Percentiles rank a stretch among this genome's conserved stretches.
phyloP scores from a whole-genome alignment of 2,329 filamentous ascomycete species.

The Ploettnerulaceae sp. region DNA sequence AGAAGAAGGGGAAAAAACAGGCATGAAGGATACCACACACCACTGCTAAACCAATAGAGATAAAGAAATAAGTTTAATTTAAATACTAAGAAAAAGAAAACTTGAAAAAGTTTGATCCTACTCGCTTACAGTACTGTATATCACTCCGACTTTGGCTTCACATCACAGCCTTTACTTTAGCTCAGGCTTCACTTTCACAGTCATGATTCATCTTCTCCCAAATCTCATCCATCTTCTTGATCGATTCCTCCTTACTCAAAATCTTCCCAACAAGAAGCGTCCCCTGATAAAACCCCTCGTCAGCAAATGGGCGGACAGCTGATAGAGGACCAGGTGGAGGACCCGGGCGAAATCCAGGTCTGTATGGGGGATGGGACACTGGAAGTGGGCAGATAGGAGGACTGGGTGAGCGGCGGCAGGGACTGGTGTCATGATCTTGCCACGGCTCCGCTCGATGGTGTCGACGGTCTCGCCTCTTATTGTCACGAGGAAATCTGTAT shows the following conservation, averaged over 20 bases:
- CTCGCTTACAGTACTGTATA: too few relatives aligned
- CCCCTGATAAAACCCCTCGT: constrained; percentile 10
- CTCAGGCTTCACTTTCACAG: neutral
- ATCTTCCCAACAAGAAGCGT: constrained; percentile 14
- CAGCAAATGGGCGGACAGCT: neutral
- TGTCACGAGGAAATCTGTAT: constrained; percentile 15
- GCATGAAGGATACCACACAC: too few relatives aligned
- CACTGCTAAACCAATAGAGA: too few relatives aligned
- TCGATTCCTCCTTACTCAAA: constrained; percentile 13
- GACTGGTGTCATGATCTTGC: constrained; percentile 1
- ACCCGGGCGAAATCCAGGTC: too few relatives aligned
- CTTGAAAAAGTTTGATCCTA: too few relatives aligned
- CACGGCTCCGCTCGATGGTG: constrained; percentile 9
- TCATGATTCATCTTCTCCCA: constrained; percentile 12
- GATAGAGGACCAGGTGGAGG: neutral
- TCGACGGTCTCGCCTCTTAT: constrained; percentile 17
- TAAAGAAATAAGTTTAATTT: too few relatives aligned
- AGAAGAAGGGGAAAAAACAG: too few relatives aligned
- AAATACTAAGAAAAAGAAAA: too few relatives aligned
- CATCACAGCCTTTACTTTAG: too few relatives aligned
- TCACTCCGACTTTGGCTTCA: too few relatives aligned
- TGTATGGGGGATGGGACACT: neutral
- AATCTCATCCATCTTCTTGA: constrained; percentile 17
- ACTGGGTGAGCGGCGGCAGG: neutral
- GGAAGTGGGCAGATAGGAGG: neutral